Conservation (phyloP, 2,329 filamentous ascomycete genomes). For the Dothideomycetidae sp. region DNA sequence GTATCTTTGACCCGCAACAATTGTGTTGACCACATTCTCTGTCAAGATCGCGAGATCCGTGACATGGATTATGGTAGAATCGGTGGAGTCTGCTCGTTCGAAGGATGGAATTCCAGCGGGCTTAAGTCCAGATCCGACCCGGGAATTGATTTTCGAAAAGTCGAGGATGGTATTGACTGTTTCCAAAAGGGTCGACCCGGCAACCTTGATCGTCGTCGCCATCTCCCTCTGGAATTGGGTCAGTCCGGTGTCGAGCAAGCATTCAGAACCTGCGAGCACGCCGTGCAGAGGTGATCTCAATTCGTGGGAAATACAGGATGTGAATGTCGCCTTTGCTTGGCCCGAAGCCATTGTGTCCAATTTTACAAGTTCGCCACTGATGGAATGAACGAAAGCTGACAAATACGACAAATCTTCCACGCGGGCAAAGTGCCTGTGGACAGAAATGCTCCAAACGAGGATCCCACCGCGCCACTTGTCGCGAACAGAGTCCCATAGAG, state of each 20-base stretch:
- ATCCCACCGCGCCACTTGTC: slow-evolving; percentile 10
- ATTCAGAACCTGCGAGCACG: slow-evolving; percentile 36
- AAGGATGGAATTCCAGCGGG: neutral
- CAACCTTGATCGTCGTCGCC: slow-evolving; percentile 33
- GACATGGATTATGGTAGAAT: neutral
- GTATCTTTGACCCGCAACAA: slow-evolving; percentile 11
- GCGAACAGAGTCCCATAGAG: slow-evolving; percentile 34
- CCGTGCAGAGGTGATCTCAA: slow-evolving; percentile 35
- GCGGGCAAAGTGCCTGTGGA: slow-evolving; percentile 22
- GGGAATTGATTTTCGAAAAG: slow-evolving; percentile 30
- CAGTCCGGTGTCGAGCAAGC: slow-evolving; percentile 31
- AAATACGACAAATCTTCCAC: slow-evolving; percentile 25
- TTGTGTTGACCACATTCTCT: slow-evolving; percentile 13
- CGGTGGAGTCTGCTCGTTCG: neutral
- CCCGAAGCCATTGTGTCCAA: slow-evolving; percentile 27
- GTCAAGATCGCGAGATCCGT: slow-evolving; percentile 17
- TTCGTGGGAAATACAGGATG: slow-evolving; percentile 39
- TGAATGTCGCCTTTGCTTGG: slow-evolving; percentile 36
- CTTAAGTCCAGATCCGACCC: neutral
- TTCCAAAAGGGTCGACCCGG: slow-evolving; percentile 36
- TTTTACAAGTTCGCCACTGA: slow-evolving; percentile 25
- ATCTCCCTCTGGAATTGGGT: slow-evolving; percentile 29
- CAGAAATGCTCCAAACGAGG: slow-evolving; percentile 29
- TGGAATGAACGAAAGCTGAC: slow-evolving; percentile 25
- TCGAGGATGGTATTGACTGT: slow-evolving; percentile 31